Evolutionary conservation across 2,329 filamentous ascomycete species (phyloP), one percentile per base, ranked within the genome.

Genomic region (Ophiobolus disseminans): DNA sequence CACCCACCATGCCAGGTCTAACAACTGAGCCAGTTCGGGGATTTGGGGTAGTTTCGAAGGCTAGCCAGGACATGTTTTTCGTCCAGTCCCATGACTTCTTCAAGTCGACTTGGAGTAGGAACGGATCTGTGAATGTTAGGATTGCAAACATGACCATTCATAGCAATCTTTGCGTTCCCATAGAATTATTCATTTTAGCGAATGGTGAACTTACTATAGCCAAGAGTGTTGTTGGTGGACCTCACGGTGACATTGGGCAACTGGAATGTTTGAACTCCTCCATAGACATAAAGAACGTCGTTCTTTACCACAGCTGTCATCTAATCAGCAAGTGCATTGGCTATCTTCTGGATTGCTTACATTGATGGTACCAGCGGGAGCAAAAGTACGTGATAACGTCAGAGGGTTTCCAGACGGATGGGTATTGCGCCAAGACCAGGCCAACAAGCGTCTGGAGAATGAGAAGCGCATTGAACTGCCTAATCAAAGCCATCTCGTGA

Each of bases 11-110:
- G 4, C 41, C 48, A 21, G 50, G 46, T 21, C 50, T 44, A 26
- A 59, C 53, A 13, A 36, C 36, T 2, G 49, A 46, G 13, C 52
- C 57, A 6, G 54, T 62, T 5, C 25, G 48, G 3, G 54, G 54
- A 26, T 57, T 62, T 3, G 42, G 39, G 9, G 39, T 43, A 6
- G 42, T 25, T 14, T 56, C 52, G 9, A 55, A 45, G n/a, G 52
- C 40, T 2, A 48, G 45, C 42, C 46, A 51, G n/a, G 44, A 50
- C 9, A 60, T 50, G 26, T 58, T 55, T 2, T 43, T 49, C 43
- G 55, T 52, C 58, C 58, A 60, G 36, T 62, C 57, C 58, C 55
- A 62, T 9, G 54, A 56, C 14, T 54, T 30, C 17, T 20, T 47
- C 10, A 58, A 39, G 28, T 54, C 44, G 4, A 58, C 36, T 48